phyloP scores from a whole-genome alignment of 257 asterid genomes.

The Nicotiana attenuata region DNA sequence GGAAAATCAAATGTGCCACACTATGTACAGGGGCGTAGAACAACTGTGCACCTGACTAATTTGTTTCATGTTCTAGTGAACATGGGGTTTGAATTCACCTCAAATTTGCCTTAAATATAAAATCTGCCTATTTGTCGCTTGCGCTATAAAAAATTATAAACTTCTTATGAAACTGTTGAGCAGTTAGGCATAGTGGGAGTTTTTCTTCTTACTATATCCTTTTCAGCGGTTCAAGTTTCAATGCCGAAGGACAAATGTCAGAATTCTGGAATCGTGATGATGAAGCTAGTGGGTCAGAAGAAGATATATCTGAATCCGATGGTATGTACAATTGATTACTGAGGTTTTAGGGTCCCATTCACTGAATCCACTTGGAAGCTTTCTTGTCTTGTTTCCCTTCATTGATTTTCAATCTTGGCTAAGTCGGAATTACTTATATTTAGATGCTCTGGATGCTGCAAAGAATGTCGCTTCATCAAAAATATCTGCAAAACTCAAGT shows the following conservation, averaged over 20 bases:
- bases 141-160: background rate
- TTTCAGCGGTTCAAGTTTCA: conserved; percentile 24
- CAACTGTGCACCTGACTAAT: conserved; percentile 2
- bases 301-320: conserved; percentile 89
- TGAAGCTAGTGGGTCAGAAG: conserved; percentile 79
- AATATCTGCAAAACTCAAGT: conserved; percentile 34
- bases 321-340: conserved; percentile 37
- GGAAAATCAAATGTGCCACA: background rate
- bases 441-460: conserved; percentile 54
- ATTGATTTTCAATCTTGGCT: conserved; percentile 13
- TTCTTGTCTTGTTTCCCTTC: background rate
- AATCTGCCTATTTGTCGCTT: no score
- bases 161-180: background rate
- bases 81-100: background rate
- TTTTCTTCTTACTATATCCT: background rate
- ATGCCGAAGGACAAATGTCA: conserved; percentile 39
- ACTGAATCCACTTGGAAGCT: conserved; percentile 13
- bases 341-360: background rate
- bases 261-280: conserved; percentile 93
- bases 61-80: background rate
- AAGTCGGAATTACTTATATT: background rate
- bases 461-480: conserved; percentile 34
- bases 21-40: background rate
- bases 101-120: background rate
- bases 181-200: background rate